Evolutionary conservation across 1,139 yeast genomes (phyloP).

Genomic region (Kurtzmaniella quercitrusa): DNA sequence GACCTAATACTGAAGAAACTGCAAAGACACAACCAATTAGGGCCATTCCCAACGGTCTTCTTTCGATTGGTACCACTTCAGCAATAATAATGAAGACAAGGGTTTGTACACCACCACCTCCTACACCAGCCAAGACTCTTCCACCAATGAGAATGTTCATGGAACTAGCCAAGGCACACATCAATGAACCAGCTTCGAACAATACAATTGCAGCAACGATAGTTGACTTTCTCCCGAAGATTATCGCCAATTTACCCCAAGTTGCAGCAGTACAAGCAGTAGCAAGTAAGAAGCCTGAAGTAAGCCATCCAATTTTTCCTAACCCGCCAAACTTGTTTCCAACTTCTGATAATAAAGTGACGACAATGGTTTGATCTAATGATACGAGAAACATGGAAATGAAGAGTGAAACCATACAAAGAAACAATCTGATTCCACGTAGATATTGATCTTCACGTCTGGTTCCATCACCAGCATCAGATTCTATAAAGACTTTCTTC

Average conservation of each 20-base stretch:
- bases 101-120: slow-evolving; percentile 30
- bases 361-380: slow-evolving; percentile 39
- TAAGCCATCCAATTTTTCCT: slow-evolving; percentile 24
- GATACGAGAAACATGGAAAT: slow-evolving; percentile 34
- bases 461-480: slow-evolving; percentile 44
- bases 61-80: slow-evolving; percentile 27
- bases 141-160: slow-evolving; percentile 39
- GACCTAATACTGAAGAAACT: slow-evolving; percentile 22
- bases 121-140: slow-evolving; percentile 31
- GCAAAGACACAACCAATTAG: slow-evolving; percentile 17
- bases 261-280: slow-evolving; percentile 33
- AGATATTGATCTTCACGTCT: slow-evolving; percentile 35
- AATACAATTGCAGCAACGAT: slow-evolving; percentile 17
- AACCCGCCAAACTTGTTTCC: slow-evolving; percentile 32
- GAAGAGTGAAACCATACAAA: slow-evolving; percentile 25
- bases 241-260: slow-evolving; percentile 29
- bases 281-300: slow-evolving; percentile 25
- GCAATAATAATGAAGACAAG: slow-evolving; percentile 23
- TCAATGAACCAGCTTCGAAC: slow-evolving; percentile 27
- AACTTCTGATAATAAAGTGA: slow-evolving; percentile 31
- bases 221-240: slow-evolving; percentile 19
- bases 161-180: slow-evolving; percentile 32
- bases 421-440: slow-evolving; percentile 22
- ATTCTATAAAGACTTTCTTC: slow-evolving; percentile 20
- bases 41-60: slow-evolving; percentile 21